Conservation (phyloP, 2,329 filamentous ascomycete species). For the Sclerotinia nivalis region DNA sequence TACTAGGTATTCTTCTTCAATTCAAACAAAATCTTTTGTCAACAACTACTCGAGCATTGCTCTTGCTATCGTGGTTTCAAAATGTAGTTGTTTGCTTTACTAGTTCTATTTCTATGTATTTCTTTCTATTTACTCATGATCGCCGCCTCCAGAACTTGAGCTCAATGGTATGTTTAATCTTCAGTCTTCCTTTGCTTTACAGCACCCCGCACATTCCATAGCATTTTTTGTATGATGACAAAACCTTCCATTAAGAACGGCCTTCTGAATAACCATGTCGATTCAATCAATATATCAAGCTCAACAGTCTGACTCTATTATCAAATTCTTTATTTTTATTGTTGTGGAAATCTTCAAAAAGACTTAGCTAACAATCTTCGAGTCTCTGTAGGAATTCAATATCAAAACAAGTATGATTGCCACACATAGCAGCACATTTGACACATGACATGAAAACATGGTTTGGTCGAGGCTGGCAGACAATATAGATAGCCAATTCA, state of each 20-base stretch:
- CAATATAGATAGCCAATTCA: background rate
- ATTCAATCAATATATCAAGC: conserved; percentile 58
- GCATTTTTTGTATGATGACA: conserved; percentile 53
- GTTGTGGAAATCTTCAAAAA: background rate
- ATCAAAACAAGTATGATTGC: background rate
- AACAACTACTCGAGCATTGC: background rate
- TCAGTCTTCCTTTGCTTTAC: conserved; percentile 7
- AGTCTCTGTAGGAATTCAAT: background rate
- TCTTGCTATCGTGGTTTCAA: background rate
- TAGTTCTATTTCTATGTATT: background rate
- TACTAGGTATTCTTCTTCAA: background rate
- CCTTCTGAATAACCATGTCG: conserved; percentile 64
- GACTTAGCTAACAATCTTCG: conserved; percentile 17
- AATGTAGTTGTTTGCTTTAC: background rate
- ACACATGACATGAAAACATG: background rate
- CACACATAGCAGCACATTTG: background rate
- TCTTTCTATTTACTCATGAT: background rate
- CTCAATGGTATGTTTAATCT: conserved; percentile 11
- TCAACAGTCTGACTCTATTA: conserved; percentile 59
- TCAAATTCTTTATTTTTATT: background rate
- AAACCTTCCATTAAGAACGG: conserved; percentile 60
- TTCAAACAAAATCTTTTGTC: background rate
- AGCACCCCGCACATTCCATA: conserved; percentile 8
- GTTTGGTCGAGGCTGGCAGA: background rate
- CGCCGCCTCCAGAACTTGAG: background rate